Conservation (phyloP, 306 rosid genomes). For the Vigna angularis region DNA sequence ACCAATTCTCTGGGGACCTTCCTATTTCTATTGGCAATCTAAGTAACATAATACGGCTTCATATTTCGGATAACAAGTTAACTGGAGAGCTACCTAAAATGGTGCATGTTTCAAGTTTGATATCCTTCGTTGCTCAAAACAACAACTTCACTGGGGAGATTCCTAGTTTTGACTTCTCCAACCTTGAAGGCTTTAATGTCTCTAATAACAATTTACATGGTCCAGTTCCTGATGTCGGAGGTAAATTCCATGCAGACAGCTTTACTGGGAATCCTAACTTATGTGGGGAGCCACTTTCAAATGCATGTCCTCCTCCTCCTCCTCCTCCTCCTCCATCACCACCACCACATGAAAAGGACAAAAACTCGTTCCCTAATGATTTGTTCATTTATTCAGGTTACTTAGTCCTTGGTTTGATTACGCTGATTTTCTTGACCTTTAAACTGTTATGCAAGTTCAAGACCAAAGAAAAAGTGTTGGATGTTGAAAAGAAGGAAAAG, state of each 20-base stretch:
- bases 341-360: slow-evolving; percentile 42
- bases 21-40: slow-evolving; percentile 51
- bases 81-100: slow-evolving; percentile 63
- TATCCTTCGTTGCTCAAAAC: slow-evolving; percentile 59
- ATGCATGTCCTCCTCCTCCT: slow-evolving; percentile 46
- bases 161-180: slow-evolving; percentile 65
- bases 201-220: slow-evolving; percentile 65
- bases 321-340: background rate
- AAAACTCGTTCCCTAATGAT: slow-evolving; percentile 8
- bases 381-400: slow-evolving; percentile 59
- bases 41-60: slow-evolving; percentile 54
- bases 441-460: slow-evolving; percentile 33
- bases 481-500: slow-evolving; percentile 39
- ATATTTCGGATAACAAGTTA: slow-evolving; percentile 54
- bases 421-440: slow-evolving; percentile 44
- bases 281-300: slow-evolving; percentile 66
- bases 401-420: slow-evolving; percentile 47
- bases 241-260: slow-evolving; percentile 52
- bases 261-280: slow-evolving; percentile 63
- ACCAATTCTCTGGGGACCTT: slow-evolving; percentile 57
- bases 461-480: slow-evolving; percentile 32
- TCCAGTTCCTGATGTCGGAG: slow-evolving; percentile 57
- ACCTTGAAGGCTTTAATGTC: slow-evolving; percentile 55
- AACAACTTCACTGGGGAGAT: slow-evolving; percentile 56
- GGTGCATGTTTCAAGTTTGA: slow-evolving; percentile 53